These are phyloP conservation scores for Lolium multiflorum DNA, from an alignment of 176 grass and related monocot genomes.

Conservation along the genomic window DNA sequence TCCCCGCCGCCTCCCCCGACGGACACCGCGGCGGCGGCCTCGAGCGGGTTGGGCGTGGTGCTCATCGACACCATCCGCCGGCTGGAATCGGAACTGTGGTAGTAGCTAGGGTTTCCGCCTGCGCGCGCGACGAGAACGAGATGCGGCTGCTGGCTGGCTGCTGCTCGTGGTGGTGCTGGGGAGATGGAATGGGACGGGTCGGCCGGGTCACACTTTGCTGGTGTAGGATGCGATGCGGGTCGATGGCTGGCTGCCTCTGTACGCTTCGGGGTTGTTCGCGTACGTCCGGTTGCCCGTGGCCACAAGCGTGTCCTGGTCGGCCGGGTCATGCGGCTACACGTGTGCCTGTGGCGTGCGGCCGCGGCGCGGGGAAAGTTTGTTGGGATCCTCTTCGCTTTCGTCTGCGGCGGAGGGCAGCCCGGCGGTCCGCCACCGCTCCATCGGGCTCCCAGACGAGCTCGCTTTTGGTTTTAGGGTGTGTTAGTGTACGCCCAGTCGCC, in stretches of 20 bases:
- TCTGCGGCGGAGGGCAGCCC: no score
- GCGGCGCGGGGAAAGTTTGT: neutral
- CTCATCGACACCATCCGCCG: conserved; percentile 64
- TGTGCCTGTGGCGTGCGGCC: no score
- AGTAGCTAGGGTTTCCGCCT: neutral
- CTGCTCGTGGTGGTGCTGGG: neutral
- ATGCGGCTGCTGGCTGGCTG: neutral
- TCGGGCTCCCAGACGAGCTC: no score
- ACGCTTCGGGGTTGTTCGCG: no score
- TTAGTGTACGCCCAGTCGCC: no score
- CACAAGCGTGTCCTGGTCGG: no score
- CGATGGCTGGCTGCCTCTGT: no score
- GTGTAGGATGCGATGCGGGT: no score
- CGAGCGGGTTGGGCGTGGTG: conserved; percentile 47
- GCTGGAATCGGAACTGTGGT: neutral
- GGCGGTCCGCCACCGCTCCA: no score
- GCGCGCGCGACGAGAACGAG: neutral
- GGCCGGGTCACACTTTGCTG: neutral
- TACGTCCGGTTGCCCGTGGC: no score
- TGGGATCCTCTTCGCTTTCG: neutral
- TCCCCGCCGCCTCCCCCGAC: conserved; percentile 5
- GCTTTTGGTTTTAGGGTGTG: no score
- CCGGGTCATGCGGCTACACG: no score
- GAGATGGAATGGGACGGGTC: neutral
- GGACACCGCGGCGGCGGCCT: neutral